Percentiles rank a stretch among this genome's conserved stretches.
phyloP scores from a whole-genome alignment of 371 early-diverging fungal species.

The Rhizopus arrhizus region DNA sequence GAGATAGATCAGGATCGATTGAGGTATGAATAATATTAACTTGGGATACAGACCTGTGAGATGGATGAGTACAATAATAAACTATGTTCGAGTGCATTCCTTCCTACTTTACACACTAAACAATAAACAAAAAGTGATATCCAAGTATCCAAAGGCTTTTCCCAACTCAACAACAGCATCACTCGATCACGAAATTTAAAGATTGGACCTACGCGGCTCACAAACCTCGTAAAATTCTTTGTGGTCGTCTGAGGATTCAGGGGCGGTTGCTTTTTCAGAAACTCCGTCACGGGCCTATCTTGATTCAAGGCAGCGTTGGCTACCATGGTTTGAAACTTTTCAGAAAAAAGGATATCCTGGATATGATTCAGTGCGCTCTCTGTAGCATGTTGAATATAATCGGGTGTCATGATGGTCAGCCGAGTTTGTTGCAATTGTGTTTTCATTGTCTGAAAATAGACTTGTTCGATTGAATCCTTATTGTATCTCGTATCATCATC shows the following conservation, averaged over 20 bases:
- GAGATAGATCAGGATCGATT: slow-evolving; percentile 26
- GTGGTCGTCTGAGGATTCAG: slow-evolving; percentile 45
- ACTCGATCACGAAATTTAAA: slow-evolving; percentile 43
- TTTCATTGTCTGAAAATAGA: slow-evolving; percentile 1
- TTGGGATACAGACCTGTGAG: slow-evolving; percentile 43
- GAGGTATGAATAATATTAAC: slow-evolving; percentile 39
- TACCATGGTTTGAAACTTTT: slow-evolving; percentile 38
- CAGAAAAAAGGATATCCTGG: slow-evolving; percentile 20
- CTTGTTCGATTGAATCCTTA: not conserved
- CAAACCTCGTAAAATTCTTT: slow-evolving; percentile 48
- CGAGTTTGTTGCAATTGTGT: not conserved
- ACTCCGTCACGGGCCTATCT: slow-evolving; percentile 32
- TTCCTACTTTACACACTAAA: slow-evolving; percentile 31
- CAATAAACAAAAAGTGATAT: slow-evolving; percentile 40
- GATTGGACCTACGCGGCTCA: slow-evolving; percentile 46
- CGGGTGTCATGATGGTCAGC: not conserved
- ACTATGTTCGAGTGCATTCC: not conserved
- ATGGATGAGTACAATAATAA: not conserved
- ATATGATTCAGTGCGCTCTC: slow-evolving; percentile 14
- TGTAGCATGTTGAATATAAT: slow-evolving; percentile 4
- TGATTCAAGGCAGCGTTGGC: slow-evolving; percentile 38
- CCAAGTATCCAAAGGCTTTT: slow-evolving; percentile 39
- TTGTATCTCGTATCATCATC: slow-evolving; percentile 15
- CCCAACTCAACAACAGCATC: slow-evolving; percentile 45
- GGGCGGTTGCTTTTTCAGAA: slow-evolving; percentile 37